Evolutionary conservation across 495 filamentous ascomycete species (phyloP).

Genomic region (Lasiosphaeria hispida): DNA sequence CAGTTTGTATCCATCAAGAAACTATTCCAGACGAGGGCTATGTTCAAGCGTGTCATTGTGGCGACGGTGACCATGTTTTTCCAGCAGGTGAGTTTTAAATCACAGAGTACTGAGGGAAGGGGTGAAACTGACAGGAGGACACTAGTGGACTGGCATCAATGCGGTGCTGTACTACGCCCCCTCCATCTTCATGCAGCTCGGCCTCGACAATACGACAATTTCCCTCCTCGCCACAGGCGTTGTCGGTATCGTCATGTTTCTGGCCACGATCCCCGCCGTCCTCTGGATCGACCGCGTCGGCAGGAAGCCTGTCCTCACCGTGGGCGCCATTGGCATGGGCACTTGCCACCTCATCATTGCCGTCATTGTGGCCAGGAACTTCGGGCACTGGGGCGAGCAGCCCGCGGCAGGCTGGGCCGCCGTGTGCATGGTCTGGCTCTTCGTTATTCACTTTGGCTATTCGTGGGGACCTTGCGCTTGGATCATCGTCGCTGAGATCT

Average conservation of each 20-base stretch:
- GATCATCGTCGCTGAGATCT: constrained; percentile 73
- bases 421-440: constrained; percentile 79
- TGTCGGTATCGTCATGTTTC: constrained; percentile 72
- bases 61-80: constrained; percentile 70
- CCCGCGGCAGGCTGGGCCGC: constrained; percentile 71
- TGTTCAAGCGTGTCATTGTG: constrained; percentile 72
- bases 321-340: constrained; percentile 58
- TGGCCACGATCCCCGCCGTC: constrained; percentile 66
- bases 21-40: constrained; percentile 68
- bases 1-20: constrained; percentile 71
- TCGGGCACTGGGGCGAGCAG: constrained; percentile 56
- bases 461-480: constrained; percentile 71
- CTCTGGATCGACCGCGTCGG: constrained; percentile 63
- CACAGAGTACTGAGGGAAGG: constrained; percentile 12
- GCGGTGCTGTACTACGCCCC: constrained; percentile 74
- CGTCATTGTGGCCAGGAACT: constrained; percentile 64
- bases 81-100: constrained; percentile 49
- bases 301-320: constrained; percentile 55
- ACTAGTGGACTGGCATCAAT: constrained; percentile 70
- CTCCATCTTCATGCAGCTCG: constrained; percentile 68
- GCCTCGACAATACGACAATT: constrained; percentile 58
- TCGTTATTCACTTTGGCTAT: constrained; percentile 78
- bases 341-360: constrained; percentile 71
- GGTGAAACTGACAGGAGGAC: neutral
- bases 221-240: constrained; percentile 77